Evolutionary conservation across 768 basidiomycete species (phyloP), one percentile per base, ranked within the genome.

Genomic region (Dioszegia hungarica): DNA sequence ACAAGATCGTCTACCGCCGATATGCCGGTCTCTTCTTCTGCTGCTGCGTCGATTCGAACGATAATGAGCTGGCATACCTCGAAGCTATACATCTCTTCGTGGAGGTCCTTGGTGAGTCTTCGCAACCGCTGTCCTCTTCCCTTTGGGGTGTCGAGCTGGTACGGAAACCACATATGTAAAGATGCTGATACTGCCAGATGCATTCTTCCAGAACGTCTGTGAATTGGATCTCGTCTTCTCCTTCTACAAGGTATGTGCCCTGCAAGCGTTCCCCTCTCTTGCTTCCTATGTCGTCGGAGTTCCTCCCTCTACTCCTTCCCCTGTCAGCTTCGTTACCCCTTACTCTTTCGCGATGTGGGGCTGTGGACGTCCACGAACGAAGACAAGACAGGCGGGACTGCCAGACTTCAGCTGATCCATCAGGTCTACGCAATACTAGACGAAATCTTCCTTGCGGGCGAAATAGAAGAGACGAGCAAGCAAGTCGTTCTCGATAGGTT

Each of bases 21-120:
- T 98, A 97, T 68, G 93, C 94, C 45, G 94, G 94, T 6, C 83
- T 99, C 22, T 99, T 95, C 82, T 99, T 99, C 78, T 95, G 91
- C 68, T 81, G 94, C 27, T 98, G 95, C 63, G 91, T 98, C 11
- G 95, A 98, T 66, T 90, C 91, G 22, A 95, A 98, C 69, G 95
- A 99, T 78, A 98, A 98, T 65, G 95, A 99, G 71, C 81, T 98
- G 59, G 91, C 93, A 1, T 97, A 95, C 76, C 81, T 98, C 31
- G 95, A 99, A 74, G 92, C 91, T 3, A 98, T 98, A 54, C 94
- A 99, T 74, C 84, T 99, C 5, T 98, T 99, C 72, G 95, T 99
- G 24, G 95, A 99, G 74, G 86, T 99, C 22, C 82, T 99, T 19
- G 94, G 94, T 94, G 54, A 47, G 87, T 73, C 17, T 48, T 17